phyloP scores from a whole-genome alignment of 2,329 filamentous ascomycete species.

The Daldinia eschscholtzii region DNA sequence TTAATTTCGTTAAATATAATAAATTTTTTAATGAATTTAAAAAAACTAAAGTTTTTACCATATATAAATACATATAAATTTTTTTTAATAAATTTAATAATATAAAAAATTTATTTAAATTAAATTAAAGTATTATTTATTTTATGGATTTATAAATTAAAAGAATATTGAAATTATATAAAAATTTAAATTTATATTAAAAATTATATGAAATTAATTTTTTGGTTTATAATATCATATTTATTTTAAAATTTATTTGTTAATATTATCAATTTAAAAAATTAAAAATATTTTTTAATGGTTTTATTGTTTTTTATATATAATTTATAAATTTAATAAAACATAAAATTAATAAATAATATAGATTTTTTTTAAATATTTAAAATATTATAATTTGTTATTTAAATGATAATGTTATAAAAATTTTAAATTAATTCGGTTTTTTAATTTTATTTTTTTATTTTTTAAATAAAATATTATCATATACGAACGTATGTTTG shows the following conservation, averaged over 20 bases:
- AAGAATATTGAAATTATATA: too few species aligned
- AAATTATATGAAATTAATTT: neutral
- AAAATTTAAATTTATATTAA: neutral
- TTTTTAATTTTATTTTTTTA: constrained; percentile 3
- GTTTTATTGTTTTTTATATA: neutral
- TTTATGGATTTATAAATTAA: too few species aligned
- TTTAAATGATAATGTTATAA: neutral
- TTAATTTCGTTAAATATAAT: neutral
- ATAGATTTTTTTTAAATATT: neutral
- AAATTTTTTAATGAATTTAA: neutral
- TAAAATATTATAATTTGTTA: neutral
- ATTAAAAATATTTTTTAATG: neutral
- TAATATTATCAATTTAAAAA: constrained; percentile 1
- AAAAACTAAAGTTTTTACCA: neutral
- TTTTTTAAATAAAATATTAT: neutral
- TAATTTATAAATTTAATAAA: constrained; percentile 1
- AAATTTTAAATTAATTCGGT: neutral
- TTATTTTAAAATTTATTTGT: constrained; percentile 2
- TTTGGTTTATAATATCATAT: neutral
- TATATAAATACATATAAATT: neutral
- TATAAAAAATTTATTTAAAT: constrained; percentile 1
- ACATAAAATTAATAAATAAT: constrained; percentile 1
- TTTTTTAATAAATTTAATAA: neutral
- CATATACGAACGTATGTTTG: neutral
- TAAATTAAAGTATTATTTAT: neutral